Evolutionary conservation across 306 rosid species (phyloP).

Genomic region (Vigna hirtella): DNA sequence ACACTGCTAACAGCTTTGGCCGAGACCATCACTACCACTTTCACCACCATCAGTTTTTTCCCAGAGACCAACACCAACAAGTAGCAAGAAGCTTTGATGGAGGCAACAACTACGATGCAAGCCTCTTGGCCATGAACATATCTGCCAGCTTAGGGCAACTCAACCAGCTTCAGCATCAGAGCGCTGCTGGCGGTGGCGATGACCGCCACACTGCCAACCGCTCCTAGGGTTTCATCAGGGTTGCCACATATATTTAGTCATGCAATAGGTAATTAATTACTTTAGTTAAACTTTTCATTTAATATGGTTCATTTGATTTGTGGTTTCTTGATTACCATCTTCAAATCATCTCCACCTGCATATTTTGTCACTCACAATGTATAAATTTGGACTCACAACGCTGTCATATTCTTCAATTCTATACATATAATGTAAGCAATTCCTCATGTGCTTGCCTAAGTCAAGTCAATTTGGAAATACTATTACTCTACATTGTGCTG

Average conservation of each 20-base stretch:
- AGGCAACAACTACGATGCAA: conserved; percentile 68
- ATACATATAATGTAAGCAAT: conserved; percentile 30
- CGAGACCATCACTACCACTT: conserved; percentile 46
- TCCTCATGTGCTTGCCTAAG: not conserved
- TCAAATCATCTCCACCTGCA: conserved; percentile 38
- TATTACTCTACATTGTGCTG: not conserved
- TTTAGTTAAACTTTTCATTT: conserved; percentile 8
- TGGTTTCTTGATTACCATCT: conserved; percentile 16
- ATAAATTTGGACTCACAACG: conserved; percentile 14
- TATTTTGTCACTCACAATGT: conserved; percentile 37
- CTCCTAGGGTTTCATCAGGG: conserved; percentile 63
- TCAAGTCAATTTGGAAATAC: conserved; percentile 17
- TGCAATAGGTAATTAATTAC: conserved; percentile 41
- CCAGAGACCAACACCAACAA: conserved; percentile 36
- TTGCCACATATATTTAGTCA: conserved; percentile 28
- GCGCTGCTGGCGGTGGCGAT: conserved; percentile 57
- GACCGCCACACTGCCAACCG: conserved; percentile 85
- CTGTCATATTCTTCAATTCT: conserved; percentile 38
- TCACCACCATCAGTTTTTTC: conserved; percentile 72
- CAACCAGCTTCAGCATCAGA: conserved; percentile 75
- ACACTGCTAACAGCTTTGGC: conserved; percentile 29
- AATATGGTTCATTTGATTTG: conserved; percentile 36
- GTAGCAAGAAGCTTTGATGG: conserved; percentile 38
- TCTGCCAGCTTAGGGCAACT: conserved; percentile 81
- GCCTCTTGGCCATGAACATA: conserved; percentile 79